Conservation (phyloP, 2,329 filamentous ascomycete genomes). For the Raffaelea ambrosiae region DNA sequence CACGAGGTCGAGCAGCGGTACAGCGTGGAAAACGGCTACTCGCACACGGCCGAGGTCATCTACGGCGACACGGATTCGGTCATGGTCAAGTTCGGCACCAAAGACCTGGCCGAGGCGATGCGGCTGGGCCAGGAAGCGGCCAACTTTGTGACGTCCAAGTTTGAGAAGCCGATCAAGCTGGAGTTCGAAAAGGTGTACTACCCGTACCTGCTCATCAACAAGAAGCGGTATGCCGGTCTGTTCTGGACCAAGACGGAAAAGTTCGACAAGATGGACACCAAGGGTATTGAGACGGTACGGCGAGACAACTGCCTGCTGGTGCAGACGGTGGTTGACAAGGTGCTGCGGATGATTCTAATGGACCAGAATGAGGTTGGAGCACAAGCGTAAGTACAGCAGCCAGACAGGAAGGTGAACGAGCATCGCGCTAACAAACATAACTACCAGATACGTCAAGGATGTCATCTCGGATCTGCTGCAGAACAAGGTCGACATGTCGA, state of each 20-base stretch:
- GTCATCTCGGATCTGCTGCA: conserved; percentile 92
- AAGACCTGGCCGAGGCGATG: conserved; percentile 83
- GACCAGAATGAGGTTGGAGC: conserved; percentile 84
- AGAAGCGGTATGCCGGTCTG: conserved; percentile 96
- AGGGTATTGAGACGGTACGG: conserved; percentile 96
- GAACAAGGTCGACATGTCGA: conserved; percentile 98
- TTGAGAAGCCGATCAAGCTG: conserved; percentile 93
- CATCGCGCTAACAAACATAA: conserved; percentile 26
- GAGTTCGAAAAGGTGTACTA: conserved; percentile 99
- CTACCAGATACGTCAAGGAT: conserved; percentile 92
- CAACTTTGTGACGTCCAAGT: conserved; percentile 80
- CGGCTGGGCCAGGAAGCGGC: conserved; percentile 91
- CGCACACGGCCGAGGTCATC: conserved; percentile 90
- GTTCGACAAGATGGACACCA: conserved; percentile 99
- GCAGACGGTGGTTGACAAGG: conserved; percentile 95
- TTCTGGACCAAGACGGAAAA: conserved; percentile 95
- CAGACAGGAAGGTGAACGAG: background rate
- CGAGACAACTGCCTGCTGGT: conserved; percentile 94
- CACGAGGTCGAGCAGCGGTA: conserved; percentile 88
- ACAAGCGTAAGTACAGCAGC: conserved; percentile 63
- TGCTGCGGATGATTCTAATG: conserved; percentile 89
- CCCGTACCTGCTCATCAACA: conserved; percentile 97
- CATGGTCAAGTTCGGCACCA: conserved; percentile 97
- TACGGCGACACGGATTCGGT: conserved; percentile 99
- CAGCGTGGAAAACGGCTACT: conserved; percentile 88